Evolutionary conservation across 352 stramenopile species (phyloP), one percentile per base, ranked within the genome.

Genomic region (Pythium vanterpoolii): DNA sequence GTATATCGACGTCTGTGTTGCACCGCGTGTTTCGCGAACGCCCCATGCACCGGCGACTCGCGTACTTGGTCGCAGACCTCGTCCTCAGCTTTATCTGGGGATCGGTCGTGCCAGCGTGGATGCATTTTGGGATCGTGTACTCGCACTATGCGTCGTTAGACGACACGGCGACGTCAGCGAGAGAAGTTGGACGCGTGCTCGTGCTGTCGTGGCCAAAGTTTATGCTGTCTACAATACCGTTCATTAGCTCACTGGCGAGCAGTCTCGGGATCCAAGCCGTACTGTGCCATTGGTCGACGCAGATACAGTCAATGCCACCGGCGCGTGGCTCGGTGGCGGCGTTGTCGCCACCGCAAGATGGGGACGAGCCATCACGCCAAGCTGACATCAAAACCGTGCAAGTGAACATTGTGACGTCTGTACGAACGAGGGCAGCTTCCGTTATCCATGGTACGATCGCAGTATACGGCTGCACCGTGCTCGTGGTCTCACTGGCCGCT

Each of bases 51-150:
- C 53, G 36, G 11, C 48, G 64, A 0, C 31, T 68, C 7, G 42
- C 63, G 30, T 68, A 54, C 38, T 34, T 72, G 5, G 31, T 72
- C 2, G 33, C 44, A 1, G 64, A 72, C 30, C 30, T 72, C 14
- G 45, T 52, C 33, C 57, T 73, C 8, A 62, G 71, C 33, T 71
- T 68, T 21, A 49, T 61, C 5, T 73, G 66, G 62, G 66, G 66
- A 2, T 54, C 40, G 2, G 7, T 70, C 7, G 31, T 73, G 23
- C 66, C 66, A 3, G 26, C 68, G 13, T 53, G 58, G 52, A 49
- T 70, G 47, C 57, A 62, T 24, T 45, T 55, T 16, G 56, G 62
- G 16, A 64, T 64, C 11, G 13, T 64, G 7, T 27, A 33, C 2
- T n/a, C 64, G 9, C 44, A 45, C 23, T 34, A 51, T 21, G 10